Evolutionary conservation across 257 asterid species (phyloP), one percentile per base, ranked within the genome.

Genomic region (Solanum lycopersicoides): DNA sequence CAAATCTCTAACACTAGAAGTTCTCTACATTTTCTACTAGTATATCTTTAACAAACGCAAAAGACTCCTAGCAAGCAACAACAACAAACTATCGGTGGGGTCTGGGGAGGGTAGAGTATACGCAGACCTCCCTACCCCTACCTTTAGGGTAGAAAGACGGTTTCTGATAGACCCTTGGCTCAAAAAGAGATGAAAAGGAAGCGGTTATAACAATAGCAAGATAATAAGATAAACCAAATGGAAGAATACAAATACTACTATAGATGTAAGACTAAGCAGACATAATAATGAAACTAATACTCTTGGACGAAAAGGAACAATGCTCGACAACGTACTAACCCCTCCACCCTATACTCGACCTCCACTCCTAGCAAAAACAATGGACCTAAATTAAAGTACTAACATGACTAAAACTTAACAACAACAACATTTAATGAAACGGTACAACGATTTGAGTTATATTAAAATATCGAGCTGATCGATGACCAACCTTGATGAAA

Each of bases 401-500:
- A 80, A 45, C 84, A 47, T 16, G 68, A 25, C 12, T 80, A 47
- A 80, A 47, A 45, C 68, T 30, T 47, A 80, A 80, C 44, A 28
- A 79, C n/a, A n/a, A n/a, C 59, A 14, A 12, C 47, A 60, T 82
- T 21, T 34, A 37, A 34, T n/a, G n/a, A 13, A 32, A 39, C 28
- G 68, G 23, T 37, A 69, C 4, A 77, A 44, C 11, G 6, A 34
- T n/a, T 39, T 9, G 14, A 25, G 28, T 18, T 20, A n/a, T 15
- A 69, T n/a, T 76, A n/a, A n/a, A 42, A 42, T 44, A 6, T 79
- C 44, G 15, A 28, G 86, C 77, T 71, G 9, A 77, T 18, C 12
- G 12, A 76, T 9, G 14, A 37, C 93, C 83, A 80, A 95, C 98
- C 98, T 89, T 95, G 96, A 76, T 88, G 90, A 88, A 97, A 97